Base-by-base conservation (phyloP, 148 eudicot genomes). In the Polygonum maritimum region DNA sequence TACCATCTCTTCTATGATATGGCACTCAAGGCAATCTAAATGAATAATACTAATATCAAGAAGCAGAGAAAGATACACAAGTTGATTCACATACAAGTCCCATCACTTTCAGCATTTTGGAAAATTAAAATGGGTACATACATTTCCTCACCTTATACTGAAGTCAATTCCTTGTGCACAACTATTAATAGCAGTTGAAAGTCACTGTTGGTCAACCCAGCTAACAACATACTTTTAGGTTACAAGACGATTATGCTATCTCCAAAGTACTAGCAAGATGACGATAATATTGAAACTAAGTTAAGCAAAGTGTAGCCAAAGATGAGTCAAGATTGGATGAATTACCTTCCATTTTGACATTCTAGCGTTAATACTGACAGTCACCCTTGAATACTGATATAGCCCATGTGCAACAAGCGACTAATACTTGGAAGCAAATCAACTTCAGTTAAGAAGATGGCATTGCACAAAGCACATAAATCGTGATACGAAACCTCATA, bases 281-380 rank as follows among this genome's bases (percentile, higher is more conserved):
- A 47, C 21, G 74, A 49, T 16, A 12, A 77, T 33, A 48, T 48
- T 31, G 12, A 67, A n/a, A 77, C 31, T 41, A 16, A 18, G 38
- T 26, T 14, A 49, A 63, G 52, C 36, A 76, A 72, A 41, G n/a
- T 67, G 71, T 44, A 36, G 19, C 19, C 44, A 67, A 36, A 35
- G 71, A 47, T 33, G 26, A 26, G 31, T 26, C 11, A 7, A 71
- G 63, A 60, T 14, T 26, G 58, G 55, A 69, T 75, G 80, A 74
- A 84, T 81, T 82, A 92, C 99, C 87, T 92, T 95, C 39, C 98
- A 91, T 80, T 95, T 95, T 67, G 99, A 95, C 98, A 95, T 95
- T 78, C 92, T 92, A 5, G 98, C 87, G 78, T 95, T 41, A 41
- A 6, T 89, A 67, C 93, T 88, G 71, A 95, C 76, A 86, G 92